Percentiles rank a stretch among this genome's conserved stretches.
phyloP scores from a whole-genome alignment of 257 asterid species.

The Petunia axillaris region DNA sequence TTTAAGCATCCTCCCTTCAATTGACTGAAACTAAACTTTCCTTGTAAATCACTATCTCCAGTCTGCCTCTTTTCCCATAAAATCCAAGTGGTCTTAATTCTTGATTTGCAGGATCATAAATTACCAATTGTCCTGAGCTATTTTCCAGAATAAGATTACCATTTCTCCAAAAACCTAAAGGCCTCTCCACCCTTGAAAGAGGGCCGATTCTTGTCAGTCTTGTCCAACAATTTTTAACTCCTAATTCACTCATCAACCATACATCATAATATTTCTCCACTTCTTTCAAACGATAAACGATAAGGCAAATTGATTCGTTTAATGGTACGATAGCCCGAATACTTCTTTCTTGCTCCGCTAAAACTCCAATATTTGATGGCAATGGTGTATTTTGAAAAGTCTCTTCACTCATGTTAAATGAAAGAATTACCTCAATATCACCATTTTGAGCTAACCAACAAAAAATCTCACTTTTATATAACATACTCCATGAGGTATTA shows the following conservation, averaged over 20 bases:
- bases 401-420: conserved; percentile 43
- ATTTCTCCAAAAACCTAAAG: conserved; percentile 53
- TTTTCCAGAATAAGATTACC: conserved; percentile 47
- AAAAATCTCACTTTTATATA: conserved; percentile 45
- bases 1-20: not conserved
- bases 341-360: conserved; percentile 48
- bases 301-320: conserved; percentile 45
- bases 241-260: conserved; percentile 48
- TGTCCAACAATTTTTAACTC: conserved; percentile 40
- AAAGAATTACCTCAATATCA: conserved; percentile 43
- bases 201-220: conserved; percentile 51
- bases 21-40: conserved; percentile 47
- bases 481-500: conserved; percentile 58
- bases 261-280: conserved; percentile 44
- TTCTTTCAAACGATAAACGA: conserved; percentile 47
- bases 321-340: conserved; percentile 53
- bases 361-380: conserved; percentile 40
- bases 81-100: conserved; percentile 41
- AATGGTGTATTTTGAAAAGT: conserved; percentile 45
- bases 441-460: conserved; percentile 76
- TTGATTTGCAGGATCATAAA: conserved; percentile 32
- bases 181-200: conserved; percentile 51
- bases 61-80: conserved; percentile 60
- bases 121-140: conserved; percentile 42
- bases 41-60: conserved; percentile 47